Base-by-base conservation (phyloP, 2,329 filamentous ascomycete species). In the Clonostachys rosea region DNA sequence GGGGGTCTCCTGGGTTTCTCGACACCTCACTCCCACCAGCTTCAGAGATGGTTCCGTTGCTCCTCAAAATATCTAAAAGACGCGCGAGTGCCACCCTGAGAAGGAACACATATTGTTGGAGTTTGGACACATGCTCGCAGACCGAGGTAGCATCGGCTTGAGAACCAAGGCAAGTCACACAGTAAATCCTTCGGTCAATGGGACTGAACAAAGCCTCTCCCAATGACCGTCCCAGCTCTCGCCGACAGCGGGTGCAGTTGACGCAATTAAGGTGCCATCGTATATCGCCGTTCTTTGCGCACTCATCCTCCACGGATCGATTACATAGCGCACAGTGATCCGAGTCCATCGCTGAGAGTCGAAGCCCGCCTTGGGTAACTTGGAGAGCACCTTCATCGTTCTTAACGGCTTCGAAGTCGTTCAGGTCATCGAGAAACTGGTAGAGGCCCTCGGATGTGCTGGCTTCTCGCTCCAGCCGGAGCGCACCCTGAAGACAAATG, bases 101-200 rank as follows among this genome's bases (percentile, higher is more conserved):
- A 17, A 99, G 74, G 66, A 96, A 96, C 6, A 96, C 85, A 62
- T 96, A 99, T 70, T 99, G 92, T 61, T 94, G 87, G 47, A 99
- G 74, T 64, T 95, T 91, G 16, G 89, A 89, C 36, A 96, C 81
- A 51, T 83, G 81, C 50, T 85, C 78, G 59, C 96, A 89, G 1
- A 70, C 59, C n/a, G 69, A 59, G 14, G 65, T 62, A 11, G 64
- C 63, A 12, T 84, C 83, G 9, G 77, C 73, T 44, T 74, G 73
- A 55, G 76, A 75, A 37, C 71, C 68, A 40, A 78, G 78, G 61
- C 90, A 95, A 43, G 71, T 76, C 47, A 66, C 75, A 69, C 94
- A 97, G 53, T 86, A 84, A 4, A 91, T 73, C 52, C 79, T 82
- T 54, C 83, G 76, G 52, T 88, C 83, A 44, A 78, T 75, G 20